Conservation (phyloP, 768 basidiomycete genomes). For the Podaxis sp. region DNA sequence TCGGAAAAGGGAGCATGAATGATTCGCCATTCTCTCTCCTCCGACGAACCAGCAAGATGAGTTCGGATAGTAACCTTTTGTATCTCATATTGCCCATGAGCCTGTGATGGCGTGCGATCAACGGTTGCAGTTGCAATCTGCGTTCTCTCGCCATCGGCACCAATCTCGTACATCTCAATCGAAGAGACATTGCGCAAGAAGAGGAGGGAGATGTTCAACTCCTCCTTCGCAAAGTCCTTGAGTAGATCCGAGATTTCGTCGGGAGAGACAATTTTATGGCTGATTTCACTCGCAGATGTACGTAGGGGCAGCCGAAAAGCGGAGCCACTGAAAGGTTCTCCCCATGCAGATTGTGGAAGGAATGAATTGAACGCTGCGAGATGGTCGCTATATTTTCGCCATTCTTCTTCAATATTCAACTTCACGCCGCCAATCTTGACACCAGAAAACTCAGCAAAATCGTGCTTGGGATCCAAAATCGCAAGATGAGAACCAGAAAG, state of each 20-base stretch:
- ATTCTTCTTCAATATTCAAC: slow-evolving; percentile 26
- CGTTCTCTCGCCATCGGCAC: slow-evolving; percentile 21
- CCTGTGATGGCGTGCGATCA: neutral
- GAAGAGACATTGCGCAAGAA: slow-evolving; percentile 40
- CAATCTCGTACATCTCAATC: slow-evolving; percentile 42
- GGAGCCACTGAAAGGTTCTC: slow-evolving; percentile 34
- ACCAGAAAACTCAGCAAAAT: slow-evolving; percentile 30
- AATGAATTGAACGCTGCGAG: slow-evolving; percentile 31
- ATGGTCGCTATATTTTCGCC: slow-evolving; percentile 28
- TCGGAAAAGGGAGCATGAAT: slow-evolving; percentile 28
- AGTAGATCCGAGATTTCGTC: slow-evolving; percentile 39
- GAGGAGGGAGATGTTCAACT: slow-evolving; percentile 39
- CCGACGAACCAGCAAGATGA: neutral
- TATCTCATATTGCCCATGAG: neutral
- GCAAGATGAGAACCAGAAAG: slow-evolving; percentile 39
- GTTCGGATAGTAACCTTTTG: slow-evolving; percentile 21
- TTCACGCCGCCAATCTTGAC: slow-evolving; percentile 30
- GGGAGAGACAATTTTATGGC: slow-evolving; percentile 29
- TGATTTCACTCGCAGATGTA: slow-evolving; percentile 30
- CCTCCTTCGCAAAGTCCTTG: slow-evolving; percentile 37
- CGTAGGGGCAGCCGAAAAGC: slow-evolving; percentile 50
- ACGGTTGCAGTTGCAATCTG: slow-evolving; percentile 23
- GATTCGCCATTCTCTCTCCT: slow-evolving; percentile 33
- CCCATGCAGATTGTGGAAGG: slow-evolving; percentile 17
- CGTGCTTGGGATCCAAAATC: slow-evolving; percentile 43